Base-by-base conservation (phyloP, 2,329 filamentous ascomycete species). In the Paraphaeosphaeria sporulosa region DNA sequence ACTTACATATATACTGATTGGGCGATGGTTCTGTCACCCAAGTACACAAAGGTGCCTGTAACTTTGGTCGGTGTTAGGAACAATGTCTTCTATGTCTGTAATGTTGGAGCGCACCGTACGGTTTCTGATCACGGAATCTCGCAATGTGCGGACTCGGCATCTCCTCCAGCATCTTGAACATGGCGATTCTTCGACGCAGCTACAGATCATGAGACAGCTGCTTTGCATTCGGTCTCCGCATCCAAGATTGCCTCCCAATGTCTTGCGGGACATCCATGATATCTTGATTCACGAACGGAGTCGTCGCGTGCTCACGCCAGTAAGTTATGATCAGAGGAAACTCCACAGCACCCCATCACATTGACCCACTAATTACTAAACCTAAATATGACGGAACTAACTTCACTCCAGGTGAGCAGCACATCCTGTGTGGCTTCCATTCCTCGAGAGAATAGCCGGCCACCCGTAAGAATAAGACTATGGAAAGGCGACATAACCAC, bases 401-500 rank as follows among this genome's bases (percentile, higher is more conserved):
- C 32, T 52, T 32, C 57, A 13, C 13, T 49, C 19, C 15, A 44
- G 51, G 10, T 54, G 17, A 54, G 23, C 6, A 43, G 36, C 19
- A 44, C 21, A 2, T 15, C 5, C 9, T 43, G 23, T 44, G 6
- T 54, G 32, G 51, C 38, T 21, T 21, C 27, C 38, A 32, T 54
- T 30, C 36, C 36, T 1, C 38, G 38, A n/a, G 38, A 43, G 34
- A 25, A 23, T 15, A 38, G 40, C 17, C 25, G 32, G 3, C 42
- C 53, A 3, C 55, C 51, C 8, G 55, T 66, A 23, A 59, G 55
- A 1, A 34, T 78, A 2, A 62, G 66, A 15, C 59, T 76, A 17
- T 78, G 75, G 75, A 65, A 70, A 57, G 74, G 74, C 38, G 74
- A 78, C 42, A 78, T 78, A 49, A 78, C 76, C 9, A 66, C 70